Conservation (phyloP, 2,329 filamentous ascomycete species). For the Aphanoascus verrucosus region DNA sequence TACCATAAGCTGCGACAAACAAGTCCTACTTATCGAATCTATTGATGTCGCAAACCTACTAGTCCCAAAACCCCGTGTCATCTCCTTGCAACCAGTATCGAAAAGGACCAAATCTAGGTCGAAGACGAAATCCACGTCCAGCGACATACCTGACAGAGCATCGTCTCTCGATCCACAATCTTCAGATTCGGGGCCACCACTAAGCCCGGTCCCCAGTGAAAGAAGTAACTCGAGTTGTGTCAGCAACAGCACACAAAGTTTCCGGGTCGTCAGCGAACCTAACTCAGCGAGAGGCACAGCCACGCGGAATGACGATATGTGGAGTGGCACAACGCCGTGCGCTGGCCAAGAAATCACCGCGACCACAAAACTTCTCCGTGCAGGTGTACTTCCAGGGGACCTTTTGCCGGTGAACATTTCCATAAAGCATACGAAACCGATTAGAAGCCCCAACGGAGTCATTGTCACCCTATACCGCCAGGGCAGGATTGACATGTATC, state of each 20-base stretch:
- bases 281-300: constrained; percentile 30
- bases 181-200: constrained; percentile 24
- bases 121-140: constrained; percentile 38
- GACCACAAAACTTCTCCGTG: constrained; percentile 68
- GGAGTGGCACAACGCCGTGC: constrained; percentile 42
- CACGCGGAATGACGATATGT: constrained; percentile 39
- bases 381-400: constrained; percentile 79
- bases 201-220: constrained; percentile 51
- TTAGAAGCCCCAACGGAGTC: constrained; percentile 85
- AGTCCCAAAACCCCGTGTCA: constrained; percentile 65
- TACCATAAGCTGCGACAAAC: constrained; percentile 67
- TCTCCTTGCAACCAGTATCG: constrained; percentile 80
- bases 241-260: constrained; percentile 53
- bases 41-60: constrained; percentile 72
- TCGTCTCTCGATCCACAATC: constrained; percentile 21
- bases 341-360: constrained; percentile 73
- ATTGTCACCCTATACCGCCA: constrained; percentile 88
- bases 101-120: constrained; percentile 44
- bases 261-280: constrained; percentile 42
- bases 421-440: constrained; percentile 76
- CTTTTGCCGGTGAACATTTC: constrained; percentile 66
- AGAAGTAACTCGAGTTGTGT: constrained; percentile 59
- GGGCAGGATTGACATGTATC: constrained; percentile 75
- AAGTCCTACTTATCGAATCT: constrained; percentile 66
- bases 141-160: constrained; percentile 36